phyloP scores from a whole-genome alignment of 306 rosid genomes.

The Delonix regia region DNA sequence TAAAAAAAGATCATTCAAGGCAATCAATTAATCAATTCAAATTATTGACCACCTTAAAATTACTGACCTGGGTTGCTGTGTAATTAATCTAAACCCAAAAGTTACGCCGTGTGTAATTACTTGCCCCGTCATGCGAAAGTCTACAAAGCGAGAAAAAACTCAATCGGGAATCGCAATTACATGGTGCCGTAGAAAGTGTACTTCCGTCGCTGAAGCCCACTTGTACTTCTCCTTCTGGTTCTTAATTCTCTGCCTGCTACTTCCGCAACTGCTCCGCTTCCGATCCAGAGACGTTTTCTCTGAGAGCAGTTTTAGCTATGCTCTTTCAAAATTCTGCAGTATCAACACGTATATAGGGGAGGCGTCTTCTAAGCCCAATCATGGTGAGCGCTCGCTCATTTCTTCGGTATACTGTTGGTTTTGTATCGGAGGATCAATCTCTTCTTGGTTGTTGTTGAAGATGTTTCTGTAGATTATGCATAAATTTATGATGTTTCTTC shows the following conservation, averaged over 20 bases:
- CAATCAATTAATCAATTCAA: too few relatives aligned
- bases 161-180: not conserved
- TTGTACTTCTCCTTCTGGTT: not conserved
- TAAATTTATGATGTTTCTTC: not conserved
- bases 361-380: not conserved
- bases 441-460: not conserved
- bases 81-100: too few relatives aligned
- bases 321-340: not conserved
- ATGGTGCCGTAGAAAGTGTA: not conserved
- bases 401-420: not conserved
- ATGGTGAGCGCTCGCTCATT: slow-evolving; percentile 28
- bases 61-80: too few relatives aligned
- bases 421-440: not conserved
- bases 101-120: too few relatives aligned
- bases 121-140: too few relatives aligned
- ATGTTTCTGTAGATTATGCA: not conserved
- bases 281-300: not conserved
- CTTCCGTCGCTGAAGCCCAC: not conserved
- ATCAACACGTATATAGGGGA: not conserved
- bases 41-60: too few relatives aligned
- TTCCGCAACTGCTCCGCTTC: not conserved
- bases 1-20: too few relatives aligned
- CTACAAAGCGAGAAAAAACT: too few relatives aligned
- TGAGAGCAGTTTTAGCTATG: not conserved
- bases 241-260: not conserved